Evolutionary conservation across 2,329 filamentous ascomycete genomes (phyloP).

Genomic region (Fusarium coffeatum): DNA sequence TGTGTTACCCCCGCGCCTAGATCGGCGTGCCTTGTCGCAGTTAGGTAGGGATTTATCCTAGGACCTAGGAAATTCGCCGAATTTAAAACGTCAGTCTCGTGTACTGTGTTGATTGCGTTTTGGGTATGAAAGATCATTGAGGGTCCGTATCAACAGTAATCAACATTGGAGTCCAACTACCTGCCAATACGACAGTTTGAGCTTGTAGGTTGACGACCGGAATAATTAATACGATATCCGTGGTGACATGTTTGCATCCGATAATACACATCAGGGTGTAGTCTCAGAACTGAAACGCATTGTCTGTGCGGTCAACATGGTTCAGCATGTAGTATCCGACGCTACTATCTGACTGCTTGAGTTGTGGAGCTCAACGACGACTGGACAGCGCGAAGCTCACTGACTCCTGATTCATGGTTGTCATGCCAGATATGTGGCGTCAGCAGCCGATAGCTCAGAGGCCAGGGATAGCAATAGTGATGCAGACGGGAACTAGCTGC

Average conservation of each 20-base stretch:
- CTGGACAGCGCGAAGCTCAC: constrained; percentile 27
- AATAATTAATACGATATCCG: constrained; percentile 12
- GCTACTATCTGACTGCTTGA: constrained; percentile 41
- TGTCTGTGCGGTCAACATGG: constrained; percentile 38
- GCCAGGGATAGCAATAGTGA: constrained; percentile 34
- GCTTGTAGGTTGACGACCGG: neutral
- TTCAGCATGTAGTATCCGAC: constrained; percentile 24
- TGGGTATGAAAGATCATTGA: constrained; percentile 1
- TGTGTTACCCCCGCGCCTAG: constrained; percentile 42
- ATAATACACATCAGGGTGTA: constrained; percentile 32
- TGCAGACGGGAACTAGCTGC: constrained; percentile 33
- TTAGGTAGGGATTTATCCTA: constrained; percentile 17
- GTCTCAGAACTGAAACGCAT: constrained; percentile 40
- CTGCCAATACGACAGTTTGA: neutral
- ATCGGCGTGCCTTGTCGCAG: constrained; percentile 33
- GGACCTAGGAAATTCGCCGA: constrained; percentile 38
- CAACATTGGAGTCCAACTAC: neutral
- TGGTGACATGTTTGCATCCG: constrained; percentile 18
- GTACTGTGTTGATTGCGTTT: neutral
- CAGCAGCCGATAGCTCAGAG: constrained; percentile 42
- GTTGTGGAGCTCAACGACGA: constrained; percentile 41
- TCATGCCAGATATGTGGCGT: constrained; percentile 48
- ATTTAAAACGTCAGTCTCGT: constrained; percentile 13
- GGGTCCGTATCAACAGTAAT: neutral
- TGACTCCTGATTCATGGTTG: constrained; percentile 44